Percentiles rank a stretch among this genome's conserved stretches.
These are phyloP conservation scores for Talaromyces verruculosus DNA, from an alignment of 2,329 filamentous ascomycete species.

Conservation along the genomic window DNA sequence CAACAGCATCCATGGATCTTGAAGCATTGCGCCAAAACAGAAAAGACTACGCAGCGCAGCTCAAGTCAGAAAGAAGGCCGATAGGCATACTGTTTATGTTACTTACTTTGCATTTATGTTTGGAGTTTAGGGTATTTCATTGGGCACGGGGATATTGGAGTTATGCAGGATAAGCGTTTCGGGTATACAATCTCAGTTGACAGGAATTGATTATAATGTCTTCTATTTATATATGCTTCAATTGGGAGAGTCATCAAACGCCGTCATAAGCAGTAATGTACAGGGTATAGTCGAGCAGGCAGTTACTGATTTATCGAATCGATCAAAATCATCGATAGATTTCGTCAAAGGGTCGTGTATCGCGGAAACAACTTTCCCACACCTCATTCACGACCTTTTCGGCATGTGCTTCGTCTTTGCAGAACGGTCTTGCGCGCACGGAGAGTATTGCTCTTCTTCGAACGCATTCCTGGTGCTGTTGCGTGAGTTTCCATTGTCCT, in stretches of 20 bases:
- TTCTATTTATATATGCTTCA: constrained; percentile 7
- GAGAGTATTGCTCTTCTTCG: constrained; percentile 75
- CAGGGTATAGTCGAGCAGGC: constrained; percentile 11
- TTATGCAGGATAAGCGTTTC: constrained; percentile 9
- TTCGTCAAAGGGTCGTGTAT: constrained; percentile 94
- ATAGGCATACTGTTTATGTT: not conserved
- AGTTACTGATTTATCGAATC: not conserved
- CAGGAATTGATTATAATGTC: constrained; percentile 9
- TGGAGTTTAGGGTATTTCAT: constrained; percentile 17
- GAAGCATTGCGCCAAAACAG: constrained; percentile 76
- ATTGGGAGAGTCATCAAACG: constrained; percentile 10
- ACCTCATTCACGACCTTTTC: constrained; percentile 89
- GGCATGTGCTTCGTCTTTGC: constrained; percentile 83
- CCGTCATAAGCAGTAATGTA: constrained; percentile 18
- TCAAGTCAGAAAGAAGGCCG: constrained; percentile 37
- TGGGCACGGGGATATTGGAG: constrained; percentile 10
- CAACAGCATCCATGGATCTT: constrained; percentile 93
- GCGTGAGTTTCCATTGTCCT: constrained; percentile 82
- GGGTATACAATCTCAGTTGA: constrained; percentile 8
- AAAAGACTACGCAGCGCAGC: constrained; percentile 45
- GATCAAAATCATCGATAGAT: constrained; percentile 67
- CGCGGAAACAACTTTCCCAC: constrained; percentile 96
- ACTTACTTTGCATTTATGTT: constrained; percentile 14
- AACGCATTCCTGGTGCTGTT: constrained; percentile 93
- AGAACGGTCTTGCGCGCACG: constrained; percentile 72